A percentile compares a stretch with the other conserved stretches of the same genome.
Conservation (phyloP, 148 eudicot species). For the Linanthus parryae region DNA sequence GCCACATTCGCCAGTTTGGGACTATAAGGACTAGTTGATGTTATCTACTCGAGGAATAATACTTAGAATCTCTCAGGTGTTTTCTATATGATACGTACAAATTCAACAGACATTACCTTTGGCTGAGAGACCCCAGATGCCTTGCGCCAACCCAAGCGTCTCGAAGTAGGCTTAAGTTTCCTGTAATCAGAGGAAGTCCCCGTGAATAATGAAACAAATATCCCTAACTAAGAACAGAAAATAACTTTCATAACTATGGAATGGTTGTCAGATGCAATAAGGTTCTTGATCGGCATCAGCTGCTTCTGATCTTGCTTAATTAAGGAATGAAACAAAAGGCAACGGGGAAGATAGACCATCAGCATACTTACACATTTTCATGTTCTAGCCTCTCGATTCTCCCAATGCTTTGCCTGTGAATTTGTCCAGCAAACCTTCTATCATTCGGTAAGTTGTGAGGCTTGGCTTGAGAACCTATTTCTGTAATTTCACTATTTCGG, state of each 20-base stretch:
- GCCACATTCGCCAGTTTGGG: too few species aligned
- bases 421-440: constrained; percentile 34
- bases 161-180: constrained; percentile 83
- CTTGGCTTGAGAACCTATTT: constrained; percentile 50
- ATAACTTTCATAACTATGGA: too few species aligned
- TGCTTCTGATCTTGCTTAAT: too few species aligned
- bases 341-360: background rate
- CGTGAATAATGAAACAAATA: too few species aligned
- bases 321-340: background rate
- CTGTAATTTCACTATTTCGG: constrained; percentile 69
- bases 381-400: constrained; percentile 95
- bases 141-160: constrained; percentile 88
- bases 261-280: too few species aligned
- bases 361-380: constrained; percentile 76
- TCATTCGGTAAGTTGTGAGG: constrained; percentile 27
- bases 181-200: too few species aligned
- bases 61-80: background rate
- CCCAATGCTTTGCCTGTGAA: too few species aligned
- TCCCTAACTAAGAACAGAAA: too few species aligned
- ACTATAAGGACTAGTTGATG: too few species aligned
- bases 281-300: too few species aligned
- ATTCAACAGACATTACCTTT: constrained; percentile 45
- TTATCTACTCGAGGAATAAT: too few species aligned
- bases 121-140: constrained; percentile 49
- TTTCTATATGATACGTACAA: constrained; percentile 5